Base-by-base conservation (phyloP, 1,284 basidiomycete genomes). In the Rhodotorula sp. region DNA sequence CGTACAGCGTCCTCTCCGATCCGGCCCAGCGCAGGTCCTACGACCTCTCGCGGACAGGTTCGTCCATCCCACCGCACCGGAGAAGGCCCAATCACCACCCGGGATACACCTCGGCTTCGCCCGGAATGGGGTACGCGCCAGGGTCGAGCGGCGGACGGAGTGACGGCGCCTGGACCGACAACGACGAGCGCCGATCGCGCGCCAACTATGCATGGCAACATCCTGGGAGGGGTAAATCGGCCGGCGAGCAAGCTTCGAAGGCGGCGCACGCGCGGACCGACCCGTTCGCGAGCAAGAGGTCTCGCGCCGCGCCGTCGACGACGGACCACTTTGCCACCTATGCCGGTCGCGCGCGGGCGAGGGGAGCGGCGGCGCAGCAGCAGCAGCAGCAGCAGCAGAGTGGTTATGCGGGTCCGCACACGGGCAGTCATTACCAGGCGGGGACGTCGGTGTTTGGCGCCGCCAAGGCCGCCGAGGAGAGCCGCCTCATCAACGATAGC, bases 171-270 rank as follows among this genome's bases (percentile, higher is more conserved):
- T 64, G 64, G 59, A 68, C 58, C 23, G 58, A 60, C 20, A 76
- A 74, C 65, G 68, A 76, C n/a, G 72, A 69, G 64, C 65, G 75
- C 10, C 54, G 74, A 5, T 31, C 60, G 10, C 68, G 71, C 20
- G 74, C 74, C 31, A 75, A 76, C 59, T 75, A 76, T 61, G 75
- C 75, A 3, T 76, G 75, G 75, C 57, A 68, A 47, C 75, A 76
- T 43, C 75, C 73, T 1, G 43, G 46, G 12, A 39, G 65, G 1
- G 47, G 64, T 21, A n/a, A 52, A 10, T 46, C 47, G 20, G 49
- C 64, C 5, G 58, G 62, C 0, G 34, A 54, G 15, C 39, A 64
- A 23, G 62, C 60, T 6, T 56, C 57, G 3, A 49, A 47, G 20
- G 57, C 65, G 7, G 74, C 64, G 5, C 12, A 52, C 8, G 43